Evolutionary conservation across 768 basidiomycete species (phyloP), one percentile per base, ranked within the genome.

Genomic region (Agaricus blazei): DNA sequence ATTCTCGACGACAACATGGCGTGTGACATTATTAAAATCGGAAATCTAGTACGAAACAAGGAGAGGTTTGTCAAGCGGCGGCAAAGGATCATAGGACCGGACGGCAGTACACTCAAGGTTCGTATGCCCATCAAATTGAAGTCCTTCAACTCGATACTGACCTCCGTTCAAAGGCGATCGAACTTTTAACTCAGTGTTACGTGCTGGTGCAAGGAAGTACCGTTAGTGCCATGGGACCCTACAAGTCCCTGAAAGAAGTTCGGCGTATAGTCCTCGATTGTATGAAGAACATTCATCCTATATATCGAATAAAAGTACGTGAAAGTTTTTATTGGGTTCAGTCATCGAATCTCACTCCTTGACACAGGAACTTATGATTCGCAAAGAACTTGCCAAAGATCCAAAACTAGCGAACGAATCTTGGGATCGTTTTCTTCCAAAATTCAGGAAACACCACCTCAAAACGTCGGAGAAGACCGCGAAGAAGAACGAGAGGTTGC

Each of bases 231-330:
- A 98, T 98, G 94, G 97, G 97, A 3, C 88, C 93, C 0, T 90
- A 89, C 75, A 97, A 96, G 65, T 88, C 88, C 0, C 75, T 99
- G 19, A 98, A 98, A 68, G 97, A 99, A 70, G 96, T 99, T 9
- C 80, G 97, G 56, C 74, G 95, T 62, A 98, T 98, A 59, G 83
- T 99, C n/a, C 70, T 98, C 41, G 97, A 99, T 66, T 99, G 97
- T 75, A 98, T 99, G 97, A 94, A 88, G 74, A 99, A 99, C 67
- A 89, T 98, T 52, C 97, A 99, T 66, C 97, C 97, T 1, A 98
- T 99, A 66, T 99, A 99, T 68, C 87, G 94, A 63, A 99, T 99
- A 71, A 99, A 99, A 72, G 94, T 91, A 40, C 29, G 46, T 24
- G 27, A 11, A 31, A 34, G 19, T 36, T 26, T 51, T 52, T 28